These are phyloP conservation scores for Camelina sativa DNA, from an alignment of 345 rosid species.

Conservation along the genomic window DNA sequence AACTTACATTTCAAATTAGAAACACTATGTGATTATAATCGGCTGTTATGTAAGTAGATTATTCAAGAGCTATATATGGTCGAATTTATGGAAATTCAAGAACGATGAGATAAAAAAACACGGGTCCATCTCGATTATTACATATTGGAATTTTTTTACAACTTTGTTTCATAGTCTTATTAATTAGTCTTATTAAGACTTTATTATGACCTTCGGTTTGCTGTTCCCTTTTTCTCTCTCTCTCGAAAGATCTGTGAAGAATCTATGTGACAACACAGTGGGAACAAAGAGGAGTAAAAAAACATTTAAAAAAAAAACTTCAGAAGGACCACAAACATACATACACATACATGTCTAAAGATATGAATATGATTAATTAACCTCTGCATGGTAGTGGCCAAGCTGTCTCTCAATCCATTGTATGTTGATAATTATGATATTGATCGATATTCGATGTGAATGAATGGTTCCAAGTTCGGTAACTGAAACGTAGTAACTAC, in stretches of 20 bases:
- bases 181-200: no score
- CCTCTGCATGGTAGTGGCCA: conserved; percentile 36
- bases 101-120: conserved; percentile 8
- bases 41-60: neutral
- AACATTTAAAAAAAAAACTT: neutral
- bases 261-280: conserved; percentile 37
- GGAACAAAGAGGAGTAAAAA: conserved; percentile 28
- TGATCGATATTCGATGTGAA: conserved; percentile 20
- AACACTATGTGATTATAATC: neutral
- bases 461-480: conserved; percentile 2
- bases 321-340: conserved; percentile 45
- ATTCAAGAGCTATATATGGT: neutral
- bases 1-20: neutral
- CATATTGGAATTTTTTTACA: neutral
- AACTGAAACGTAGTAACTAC: neutral
- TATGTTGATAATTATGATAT: conserved; percentile 21
- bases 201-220: conserved; percentile 26
- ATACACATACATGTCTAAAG: conserved; percentile 30
- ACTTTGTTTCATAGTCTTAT: conserved; percentile 21
- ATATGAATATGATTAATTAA: conserved; percentile 38
- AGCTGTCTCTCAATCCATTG: conserved; percentile 43
- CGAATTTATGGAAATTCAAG: neutral
- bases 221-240: neutral
- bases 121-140: conserved; percentile 22
- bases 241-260: conserved; percentile 32